phyloP scores from a whole-genome alignment of 2,329 filamentous ascomycete species.

The Talaromyces marneffei region DNA sequence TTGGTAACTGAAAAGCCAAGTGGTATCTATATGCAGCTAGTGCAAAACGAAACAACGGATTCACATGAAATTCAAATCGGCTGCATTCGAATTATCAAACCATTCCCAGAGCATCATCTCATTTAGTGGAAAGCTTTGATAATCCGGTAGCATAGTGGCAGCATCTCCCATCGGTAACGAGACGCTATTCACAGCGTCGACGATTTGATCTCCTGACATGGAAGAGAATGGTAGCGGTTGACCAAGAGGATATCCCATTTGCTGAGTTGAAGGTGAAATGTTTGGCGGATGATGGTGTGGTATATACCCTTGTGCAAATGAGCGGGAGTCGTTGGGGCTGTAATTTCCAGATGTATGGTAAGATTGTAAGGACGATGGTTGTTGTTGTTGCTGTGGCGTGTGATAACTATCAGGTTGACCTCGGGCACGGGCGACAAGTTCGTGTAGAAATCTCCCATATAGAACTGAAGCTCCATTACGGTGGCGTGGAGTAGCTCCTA shows the following conservation, averaged over 20 bases:
- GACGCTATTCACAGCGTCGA: slow-evolving; percentile 59
- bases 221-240: slow-evolving; percentile 58
- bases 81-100: slow-evolving; percentile 40
- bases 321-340: not conserved
- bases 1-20: not conserved
- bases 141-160: slow-evolving; percentile 45
- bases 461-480: slow-evolving; percentile 60
- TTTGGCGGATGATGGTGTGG: slow-evolving; percentile 11
- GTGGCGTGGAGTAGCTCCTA: slow-evolving; percentile 60
- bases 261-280: slow-evolving; percentile 24
- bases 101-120: slow-evolving; percentile 56
- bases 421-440: slow-evolving; percentile 38
- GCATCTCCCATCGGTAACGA: slow-evolving; percentile 51
- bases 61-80: slow-evolving; percentile 26
- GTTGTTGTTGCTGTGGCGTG: not conserved
- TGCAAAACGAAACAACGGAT: not conserved
- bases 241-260: slow-evolving; percentile 35
- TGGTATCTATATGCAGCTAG: not conserved
- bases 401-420: not conserved
- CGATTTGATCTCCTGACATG: slow-evolving; percentile 65
- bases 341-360: not conserved
- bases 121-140: slow-evolving; percentile 47
- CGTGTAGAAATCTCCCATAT: slow-evolving; percentile 52
- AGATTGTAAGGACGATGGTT: slow-evolving; percentile 3
- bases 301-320: not conserved